Percentiles rank a stretch among this genome's conserved stretches.
phyloP scores from a whole-genome alignment of 2,329 filamentous ascomycete species.

The Hortaea sp. region DNA sequence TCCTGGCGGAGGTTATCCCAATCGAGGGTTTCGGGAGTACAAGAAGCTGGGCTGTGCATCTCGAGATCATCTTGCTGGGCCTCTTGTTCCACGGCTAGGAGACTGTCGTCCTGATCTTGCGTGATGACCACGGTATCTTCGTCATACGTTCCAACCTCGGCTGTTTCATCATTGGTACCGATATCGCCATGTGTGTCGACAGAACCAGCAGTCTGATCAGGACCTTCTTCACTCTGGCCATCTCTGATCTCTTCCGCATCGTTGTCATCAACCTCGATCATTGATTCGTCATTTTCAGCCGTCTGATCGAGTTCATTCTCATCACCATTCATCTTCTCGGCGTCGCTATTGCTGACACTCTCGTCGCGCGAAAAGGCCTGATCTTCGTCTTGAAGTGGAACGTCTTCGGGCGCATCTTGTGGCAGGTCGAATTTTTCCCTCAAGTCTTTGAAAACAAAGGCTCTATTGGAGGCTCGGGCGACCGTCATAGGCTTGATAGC shows the following conservation, averaged over 20 bases:
- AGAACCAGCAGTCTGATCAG: neutral
- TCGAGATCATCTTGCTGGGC: neutral
- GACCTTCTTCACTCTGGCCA: neutral
- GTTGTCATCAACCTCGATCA: neutral
- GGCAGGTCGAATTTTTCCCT: constrained; percentile 4
- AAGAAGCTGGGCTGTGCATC: constrained; percentile 1
- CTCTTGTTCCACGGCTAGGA: neutral
- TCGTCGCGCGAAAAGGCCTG: neutral
- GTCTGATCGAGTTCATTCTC: neutral
- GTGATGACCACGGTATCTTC: constrained; percentile 13
- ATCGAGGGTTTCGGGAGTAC: constrained; percentile 18
- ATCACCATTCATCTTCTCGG: neutral
- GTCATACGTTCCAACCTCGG: neutral
- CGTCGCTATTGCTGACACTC: neutral
- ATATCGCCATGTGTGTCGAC: neutral
- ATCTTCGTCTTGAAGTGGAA: neutral
- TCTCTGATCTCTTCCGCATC: neutral
- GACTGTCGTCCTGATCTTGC: constrained; percentile 1
- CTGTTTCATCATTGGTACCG: neutral
- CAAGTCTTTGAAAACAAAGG: constrained; percentile 16
- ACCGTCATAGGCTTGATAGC: constrained; percentile 15
- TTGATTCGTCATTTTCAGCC: neutral
- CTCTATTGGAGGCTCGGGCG: constrained; percentile 11
- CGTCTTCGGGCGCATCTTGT: constrained; percentile 3
- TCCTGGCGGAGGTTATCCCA: constrained; percentile 22